Evolutionary conservation across 768 basidiomycete species (phyloP).

Genomic region (Termitomyces sp.): DNA sequence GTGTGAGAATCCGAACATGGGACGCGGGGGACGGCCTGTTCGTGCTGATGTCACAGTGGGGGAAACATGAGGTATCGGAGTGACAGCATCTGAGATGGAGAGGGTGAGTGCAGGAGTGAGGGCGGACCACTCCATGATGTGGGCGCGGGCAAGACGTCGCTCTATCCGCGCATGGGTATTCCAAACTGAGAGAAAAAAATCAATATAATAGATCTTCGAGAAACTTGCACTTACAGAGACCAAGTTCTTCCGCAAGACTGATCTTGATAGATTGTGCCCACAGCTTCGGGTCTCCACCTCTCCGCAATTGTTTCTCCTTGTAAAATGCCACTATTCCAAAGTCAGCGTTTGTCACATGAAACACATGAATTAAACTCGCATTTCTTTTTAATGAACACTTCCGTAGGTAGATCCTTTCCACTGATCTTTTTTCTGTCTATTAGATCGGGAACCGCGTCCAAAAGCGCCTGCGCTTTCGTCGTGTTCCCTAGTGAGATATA

Average conservation of each 20-base stretch:
- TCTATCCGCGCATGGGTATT: constrained; percentile 66
- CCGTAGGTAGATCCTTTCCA: constrained; percentile 69
- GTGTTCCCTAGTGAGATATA: constrained; percentile 50
- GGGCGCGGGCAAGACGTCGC: constrained; percentile 45
- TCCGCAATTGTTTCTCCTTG: constrained; percentile 56
- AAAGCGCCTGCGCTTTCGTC: constrained; percentile 52
- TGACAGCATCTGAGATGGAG: constrained; percentile 5
- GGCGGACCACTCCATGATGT: constrained; percentile 48
- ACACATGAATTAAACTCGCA: constrained; percentile 30
- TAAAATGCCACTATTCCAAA: constrained; percentile 59
- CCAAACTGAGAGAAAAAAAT: constrained; percentile 49
- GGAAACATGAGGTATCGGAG: constrained; percentile 2
- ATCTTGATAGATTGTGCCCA: constrained; percentile 57
- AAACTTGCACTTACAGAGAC: constrained; percentile 47
- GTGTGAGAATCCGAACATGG: constrained; percentile 11
- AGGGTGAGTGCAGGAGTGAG: constrained; percentile 35
- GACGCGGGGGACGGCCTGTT: neutral
- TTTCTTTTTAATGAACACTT: constrained; percentile 75
- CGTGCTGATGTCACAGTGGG: constrained; percentile 1
- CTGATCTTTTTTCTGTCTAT: constrained; percentile 57
- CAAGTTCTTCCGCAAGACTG: constrained; percentile 71
- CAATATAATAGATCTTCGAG: neutral
- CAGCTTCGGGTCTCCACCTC: constrained; percentile 44
- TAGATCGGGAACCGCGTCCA: constrained; percentile 57
- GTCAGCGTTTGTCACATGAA: neutral